phyloP scores from a whole-genome alignment of 129 eudicot genomes.

The Arctium minus region DNA sequence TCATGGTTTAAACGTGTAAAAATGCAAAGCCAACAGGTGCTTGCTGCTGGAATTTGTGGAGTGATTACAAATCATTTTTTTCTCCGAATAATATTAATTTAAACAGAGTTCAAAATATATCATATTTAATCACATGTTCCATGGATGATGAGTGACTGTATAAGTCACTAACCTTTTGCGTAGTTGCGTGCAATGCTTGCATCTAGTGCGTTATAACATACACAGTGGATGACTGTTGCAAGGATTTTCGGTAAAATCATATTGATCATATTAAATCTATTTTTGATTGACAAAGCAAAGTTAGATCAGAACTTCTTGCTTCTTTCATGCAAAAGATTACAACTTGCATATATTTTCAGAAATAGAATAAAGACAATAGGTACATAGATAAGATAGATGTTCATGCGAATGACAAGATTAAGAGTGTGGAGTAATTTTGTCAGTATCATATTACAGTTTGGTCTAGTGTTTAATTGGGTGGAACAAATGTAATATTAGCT shows the following conservation, averaged over 20 bases:
- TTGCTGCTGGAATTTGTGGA: background rate
- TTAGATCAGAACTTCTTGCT: background rate
- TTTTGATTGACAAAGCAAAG: background rate
- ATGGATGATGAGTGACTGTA: background rate
- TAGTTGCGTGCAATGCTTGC: background rate
- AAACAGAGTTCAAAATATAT: background rate
- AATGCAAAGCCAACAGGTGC: background rate
- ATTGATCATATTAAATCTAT: background rate
- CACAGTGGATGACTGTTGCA: background rate
- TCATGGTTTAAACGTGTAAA: background rate
- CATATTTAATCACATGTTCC: background rate
- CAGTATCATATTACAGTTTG: background rate
- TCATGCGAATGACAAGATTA: background rate
- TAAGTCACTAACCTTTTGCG: background rate
- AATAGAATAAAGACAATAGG: background rate
- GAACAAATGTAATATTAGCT: background rate
- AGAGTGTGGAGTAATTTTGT: background rate
- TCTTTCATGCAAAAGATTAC: background rate
- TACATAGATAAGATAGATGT: background rate
- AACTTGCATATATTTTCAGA: background rate
- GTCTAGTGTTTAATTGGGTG: background rate
- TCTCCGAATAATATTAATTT: background rate
- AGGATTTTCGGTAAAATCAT: background rate
- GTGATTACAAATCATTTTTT: background rate
- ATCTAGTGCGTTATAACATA: background rate